Evolutionary conservation across 495 filamentous ascomycete genomes (phyloP), one percentile per base, ranked within the genome.

Genomic region (Penicilliopsis zonata): DNA sequence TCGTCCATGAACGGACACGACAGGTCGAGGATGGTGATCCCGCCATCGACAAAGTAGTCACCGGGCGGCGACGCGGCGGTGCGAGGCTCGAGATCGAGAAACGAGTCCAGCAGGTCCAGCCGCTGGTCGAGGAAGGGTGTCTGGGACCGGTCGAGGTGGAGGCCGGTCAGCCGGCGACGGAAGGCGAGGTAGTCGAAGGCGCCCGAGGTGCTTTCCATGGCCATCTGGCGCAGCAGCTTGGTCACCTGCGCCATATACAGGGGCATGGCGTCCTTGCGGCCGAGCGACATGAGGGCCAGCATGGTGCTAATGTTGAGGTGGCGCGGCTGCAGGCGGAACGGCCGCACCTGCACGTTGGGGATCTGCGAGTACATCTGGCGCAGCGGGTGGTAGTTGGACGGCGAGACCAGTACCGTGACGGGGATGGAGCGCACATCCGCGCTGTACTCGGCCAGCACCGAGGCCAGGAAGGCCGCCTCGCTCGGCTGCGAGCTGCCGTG

Each of bases 11-110:
- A 86, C 0, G 80, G 78, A 46, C 76, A 81, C 2, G 70, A 78
- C 18, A 87, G 54, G 37, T 87, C 82, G 21, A 86, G 59, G 35
- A 87, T 80, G 0, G 79, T 82, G 4, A 86, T 55, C 9, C 59
- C 55, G 9, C 76, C 73, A 3, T 70, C 53, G 26, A 61, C 33
- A 8, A 47, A 50, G 18, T 50, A 46, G 20, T 47, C 37, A 0
- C 39, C 30, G 3, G 18, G 30, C 4, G 14, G 20, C n/a, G 19
- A 16, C 1, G 34, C 37, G 3, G 32, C 29, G n/a, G n/a, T n/a
- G n/a, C n/a, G n/a, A n/a, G n/a, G n/a, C n/a, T n/a, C n/a, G 1
- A 47, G 43, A 17, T 54, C 46, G n/a, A 65, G 47, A 31, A 67
- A 67, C 2, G 53, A 57, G 30, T 69, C 62, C 0, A 70, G 40